Percentiles rank a stretch among this genome's conserved stretches.
Evolutionary conservation across 805 yeast genomes (phyloP).

Genomic region (Dipodascus albidus): DNA sequence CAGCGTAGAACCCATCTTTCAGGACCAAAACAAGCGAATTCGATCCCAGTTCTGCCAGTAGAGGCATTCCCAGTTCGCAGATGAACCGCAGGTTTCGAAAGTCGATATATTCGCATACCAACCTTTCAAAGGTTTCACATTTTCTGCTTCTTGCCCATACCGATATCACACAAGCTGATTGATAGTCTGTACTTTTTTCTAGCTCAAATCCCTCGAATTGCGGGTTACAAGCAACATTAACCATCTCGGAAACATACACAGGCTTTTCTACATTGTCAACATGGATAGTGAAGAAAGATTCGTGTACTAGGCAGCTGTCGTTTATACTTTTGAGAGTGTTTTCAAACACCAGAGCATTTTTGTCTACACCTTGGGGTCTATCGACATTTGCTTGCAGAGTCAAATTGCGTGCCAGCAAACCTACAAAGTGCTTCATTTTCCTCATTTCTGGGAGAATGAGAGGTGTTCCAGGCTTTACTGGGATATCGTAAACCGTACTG

Average conservation of each 20-base stretch:
- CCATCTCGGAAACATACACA: slow-evolving; percentile 14
- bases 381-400: neutral
- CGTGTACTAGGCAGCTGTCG: slow-evolving; percentile 14
- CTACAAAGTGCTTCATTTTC: slow-evolving; percentile 4
- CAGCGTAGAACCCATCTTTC: slow-evolving; percentile 15
- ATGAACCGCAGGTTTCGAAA: slow-evolving; percentile 11
- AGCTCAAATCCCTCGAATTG: slow-evolving; percentile 15
- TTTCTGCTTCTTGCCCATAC: slow-evolving; percentile 9
- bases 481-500: neutral
- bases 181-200: slow-evolving; percentile 5
- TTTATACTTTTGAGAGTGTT: slow-evolving; percentile 23
- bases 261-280: slow-evolving; percentile 8
- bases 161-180: slow-evolving; percentile 5
- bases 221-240: slow-evolving; percentile 14
- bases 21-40: slow-evolving; percentile 13
- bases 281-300: slow-evolving; percentile 9
- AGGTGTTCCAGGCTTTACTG: slow-evolving; percentile 2
- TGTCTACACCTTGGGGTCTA: neutral
- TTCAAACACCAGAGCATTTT: slow-evolving; percentile 11
- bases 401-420: slow-evolving; percentile 5
- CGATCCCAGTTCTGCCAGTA: slow-evolving; percentile 7
- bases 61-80: slow-evolving; percentile 11
- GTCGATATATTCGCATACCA: slow-evolving; percentile 7
- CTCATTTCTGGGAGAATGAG: neutral
- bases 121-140: slow-evolving; percentile 4